phyloP scores from a whole-genome alignment of 768 basidiomycete species.

The Leucocoprinus birnbaumii region DNA sequence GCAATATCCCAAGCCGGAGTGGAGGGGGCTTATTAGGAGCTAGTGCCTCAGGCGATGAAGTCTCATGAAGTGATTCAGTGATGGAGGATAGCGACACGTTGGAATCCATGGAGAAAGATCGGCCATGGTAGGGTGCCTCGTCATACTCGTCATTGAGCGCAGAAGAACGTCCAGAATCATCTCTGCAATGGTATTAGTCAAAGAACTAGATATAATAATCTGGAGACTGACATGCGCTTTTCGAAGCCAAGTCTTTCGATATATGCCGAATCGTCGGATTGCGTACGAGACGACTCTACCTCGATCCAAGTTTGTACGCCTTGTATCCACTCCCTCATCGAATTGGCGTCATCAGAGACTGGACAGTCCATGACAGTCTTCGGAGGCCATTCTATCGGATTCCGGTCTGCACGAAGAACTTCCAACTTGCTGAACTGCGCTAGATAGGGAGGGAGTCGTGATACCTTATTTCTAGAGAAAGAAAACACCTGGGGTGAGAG shows the following conservation, averaged over 20 bases:
- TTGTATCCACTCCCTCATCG: slow-evolving; percentile 70
- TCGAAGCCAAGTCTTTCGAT: slow-evolving; percentile 45
- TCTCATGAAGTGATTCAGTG: slow-evolving; percentile 31
- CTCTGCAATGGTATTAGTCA: slow-evolving; percentile 9
- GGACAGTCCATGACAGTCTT: slow-evolving; percentile 46
- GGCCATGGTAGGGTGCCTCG: slow-evolving; percentile 46
- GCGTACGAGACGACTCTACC: slow-evolving; percentile 34
- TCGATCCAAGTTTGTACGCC: slow-evolving; percentile 77
- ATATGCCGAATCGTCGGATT: slow-evolving; percentile 48
- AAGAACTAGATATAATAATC: neutral
- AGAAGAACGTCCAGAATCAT: slow-evolving; percentile 43
- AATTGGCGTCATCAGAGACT: slow-evolving; percentile 41
- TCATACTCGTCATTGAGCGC: slow-evolving; percentile 31
- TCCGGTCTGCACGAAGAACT: slow-evolving; percentile 84
- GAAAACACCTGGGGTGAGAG: slow-evolving; percentile 68
- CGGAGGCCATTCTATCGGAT: slow-evolving; percentile 94
- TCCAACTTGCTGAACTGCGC: slow-evolving; percentile 67
- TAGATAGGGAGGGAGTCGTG: slow-evolving; percentile 76
- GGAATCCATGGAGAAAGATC: slow-evolving; percentile 63
- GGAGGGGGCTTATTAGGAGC: slow-evolving; percentile 38
- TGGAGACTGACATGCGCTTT: slow-evolving; percentile 29
- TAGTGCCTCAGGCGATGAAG: slow-evolving; percentile 14
- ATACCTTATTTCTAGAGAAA: slow-evolving; percentile 81
- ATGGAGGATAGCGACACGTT: slow-evolving; percentile 49
- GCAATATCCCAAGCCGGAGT: slow-evolving; percentile 44